Evolutionary conservation across 208 protist species (phyloP), one percentile per base, ranked within the genome.

Genomic region (Novymonas esmeraldas): DNA sequence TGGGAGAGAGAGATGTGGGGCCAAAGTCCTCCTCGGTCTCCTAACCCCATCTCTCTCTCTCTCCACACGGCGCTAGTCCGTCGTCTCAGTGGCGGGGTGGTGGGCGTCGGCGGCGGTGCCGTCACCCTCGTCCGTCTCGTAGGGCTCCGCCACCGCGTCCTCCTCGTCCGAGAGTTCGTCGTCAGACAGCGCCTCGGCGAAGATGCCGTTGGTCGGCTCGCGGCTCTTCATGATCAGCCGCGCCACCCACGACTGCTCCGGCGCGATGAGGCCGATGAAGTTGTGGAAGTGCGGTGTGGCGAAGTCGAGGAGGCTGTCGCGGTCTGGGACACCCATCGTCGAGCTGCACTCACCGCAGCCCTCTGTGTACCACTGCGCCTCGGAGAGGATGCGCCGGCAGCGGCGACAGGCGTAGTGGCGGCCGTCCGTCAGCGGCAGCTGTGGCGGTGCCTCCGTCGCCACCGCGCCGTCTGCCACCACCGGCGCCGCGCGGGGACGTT

Each of bases 201-300:
- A 96, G 18, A 96, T 73, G 39, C 84, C 92, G 54, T 91, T 92
- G 3, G 79, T 68, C 11, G 42, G 48, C 6, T 49, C 36, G 22
- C 49, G 45, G 26, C 34, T 61, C 64, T 85, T 84, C 24, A 82
- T 79, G 66, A 96, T 96, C 2, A 94, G 59, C 11, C 92, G 79
- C 26, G 85, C 89, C 33, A 96, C 85, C 92, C 92, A 96, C 48
- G 89, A 94, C 67, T 88, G 78, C 49, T 84, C 79, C 0, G 92
- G 84, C 0, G 79, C 92, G 22, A 96, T 85, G 20, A 96, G 80
- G 11, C 92, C 92, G 52, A 96, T 71, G 36, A 92, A 96, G 63
- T 94, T 91, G 34, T 83, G 70, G 52, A 94, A 96, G 42, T 93
- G 79, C 5, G 84, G 62, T n/a, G 89, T 94, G 9, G 89, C 81